Percentiles rank a stretch among this genome's conserved stretches.
Conservation (phyloP, 2,329 filamentous ascomycete species). For the Beauveria sp. region DNA sequence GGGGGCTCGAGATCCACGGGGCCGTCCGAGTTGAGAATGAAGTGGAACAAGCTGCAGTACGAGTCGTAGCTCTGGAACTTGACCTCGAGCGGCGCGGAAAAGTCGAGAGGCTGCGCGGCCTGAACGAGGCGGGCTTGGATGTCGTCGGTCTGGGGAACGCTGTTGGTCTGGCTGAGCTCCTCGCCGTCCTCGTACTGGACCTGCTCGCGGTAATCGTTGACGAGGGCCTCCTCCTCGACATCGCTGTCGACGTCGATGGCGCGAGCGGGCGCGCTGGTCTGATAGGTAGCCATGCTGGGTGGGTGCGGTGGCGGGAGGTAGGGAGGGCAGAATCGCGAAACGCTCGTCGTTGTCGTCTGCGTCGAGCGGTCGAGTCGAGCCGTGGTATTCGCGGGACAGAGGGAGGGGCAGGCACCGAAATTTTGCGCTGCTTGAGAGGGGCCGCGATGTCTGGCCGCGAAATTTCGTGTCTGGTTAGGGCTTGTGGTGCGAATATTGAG, state of each 20-base stretch:
- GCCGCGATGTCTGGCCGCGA: constrained; percentile 20
- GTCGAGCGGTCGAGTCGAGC: constrained; percentile 13
- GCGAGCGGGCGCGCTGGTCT: constrained; percentile 54
- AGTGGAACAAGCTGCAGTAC: constrained; percentile 99
- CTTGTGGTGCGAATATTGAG: constrained; percentile 28
- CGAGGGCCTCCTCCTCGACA: constrained; percentile 90
- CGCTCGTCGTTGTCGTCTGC: constrained; percentile 21
- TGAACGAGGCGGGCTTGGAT: constrained; percentile 87
- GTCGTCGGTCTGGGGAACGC: constrained; percentile 73
- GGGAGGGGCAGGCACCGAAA: constrained; percentile 27
- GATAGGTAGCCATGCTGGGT: constrained; percentile 49
- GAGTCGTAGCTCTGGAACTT: constrained; percentile 99
- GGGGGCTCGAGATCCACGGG: constrained; percentile 97
- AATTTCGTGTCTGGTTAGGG: constrained; percentile 33
- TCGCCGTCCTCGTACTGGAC: constrained; percentile 87
- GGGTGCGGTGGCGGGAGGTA: constrained; percentile 10
- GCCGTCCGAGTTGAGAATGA: constrained; percentile 98
- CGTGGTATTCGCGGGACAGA: background rate
- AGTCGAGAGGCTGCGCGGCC: constrained; percentile 91
- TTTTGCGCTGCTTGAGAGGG: constrained; percentile 27
- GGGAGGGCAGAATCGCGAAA: background rate
- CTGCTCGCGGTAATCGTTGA: constrained; percentile 93
- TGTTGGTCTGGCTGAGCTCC: constrained; percentile 67
- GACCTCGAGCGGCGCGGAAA: constrained; percentile 88
- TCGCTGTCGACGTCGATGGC: constrained; percentile 76